Conservation (phyloP, 1,284 basidiomycete genomes). For the Malassezia equina region DNA sequence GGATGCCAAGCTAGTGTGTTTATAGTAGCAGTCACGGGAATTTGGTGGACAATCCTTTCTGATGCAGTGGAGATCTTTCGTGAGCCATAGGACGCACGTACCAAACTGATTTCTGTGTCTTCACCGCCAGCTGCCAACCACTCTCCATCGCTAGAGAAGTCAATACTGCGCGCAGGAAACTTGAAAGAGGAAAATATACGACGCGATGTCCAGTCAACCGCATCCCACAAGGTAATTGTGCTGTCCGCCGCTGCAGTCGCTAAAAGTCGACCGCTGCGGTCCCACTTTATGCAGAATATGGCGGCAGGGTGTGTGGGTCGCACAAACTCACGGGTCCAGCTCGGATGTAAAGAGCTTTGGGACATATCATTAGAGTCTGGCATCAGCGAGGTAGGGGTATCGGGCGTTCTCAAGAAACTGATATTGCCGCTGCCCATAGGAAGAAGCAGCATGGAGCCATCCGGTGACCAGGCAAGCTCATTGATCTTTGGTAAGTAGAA, state of each 20-base stretch:
- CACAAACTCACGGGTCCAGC: slow-evolving; percentile 20
- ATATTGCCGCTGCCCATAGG: slow-evolving; percentile 32
- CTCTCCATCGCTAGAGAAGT: slow-evolving; percentile 41
- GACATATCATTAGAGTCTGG: not conserved
- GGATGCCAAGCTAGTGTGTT: slow-evolving; percentile 17
- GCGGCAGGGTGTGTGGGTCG: slow-evolving; percentile 29
- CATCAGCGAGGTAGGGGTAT: not conserved
- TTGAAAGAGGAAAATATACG: slow-evolving; percentile 23
- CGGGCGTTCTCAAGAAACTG: slow-evolving; percentile 9
- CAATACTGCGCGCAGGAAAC: slow-evolving; percentile 28
- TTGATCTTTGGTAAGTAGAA: slow-evolving; percentile 25
- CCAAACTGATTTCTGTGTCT: slow-evolving; percentile 17
- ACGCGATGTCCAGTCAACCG: slow-evolving; percentile 18
- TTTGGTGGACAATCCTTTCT: not conserved
- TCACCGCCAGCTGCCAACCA: slow-evolving; percentile 37
- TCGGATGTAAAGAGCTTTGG: slow-evolving; percentile 6
- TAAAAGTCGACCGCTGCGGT: slow-evolving; percentile 26
- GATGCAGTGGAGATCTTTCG: slow-evolving; percentile 9
- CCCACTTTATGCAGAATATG: slow-evolving; percentile 34
- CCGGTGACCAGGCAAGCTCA: slow-evolving; percentile 31
- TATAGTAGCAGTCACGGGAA: slow-evolving; percentile 9
- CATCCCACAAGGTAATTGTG: slow-evolving; percentile 30
- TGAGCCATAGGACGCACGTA: slow-evolving; percentile 1
- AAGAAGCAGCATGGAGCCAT: slow-evolving; percentile 30
- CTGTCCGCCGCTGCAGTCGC: slow-evolving; percentile 31